A percentile compares a stretch with the other conserved stretches of the same genome.
phyloP scores from a whole-genome alignment of 352 stramenopile species.

The Phytophthora litchii region DNA sequence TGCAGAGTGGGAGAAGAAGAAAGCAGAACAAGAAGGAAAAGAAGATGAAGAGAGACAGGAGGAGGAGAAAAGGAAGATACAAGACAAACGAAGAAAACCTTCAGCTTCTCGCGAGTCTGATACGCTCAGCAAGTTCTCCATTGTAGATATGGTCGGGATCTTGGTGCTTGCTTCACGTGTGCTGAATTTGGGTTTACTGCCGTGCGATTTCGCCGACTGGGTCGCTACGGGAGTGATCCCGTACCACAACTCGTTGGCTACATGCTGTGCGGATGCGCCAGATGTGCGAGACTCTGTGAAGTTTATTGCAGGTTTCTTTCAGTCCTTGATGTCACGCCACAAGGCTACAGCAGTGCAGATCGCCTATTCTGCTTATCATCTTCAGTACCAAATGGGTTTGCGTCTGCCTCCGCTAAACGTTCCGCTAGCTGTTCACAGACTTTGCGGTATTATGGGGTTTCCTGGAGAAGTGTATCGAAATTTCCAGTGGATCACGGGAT shows the following conservation, averaged over 20 bases:
- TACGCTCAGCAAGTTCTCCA: conserved; percentile 45
- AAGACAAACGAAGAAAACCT: conserved; percentile 1
- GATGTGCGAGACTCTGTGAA: conserved; percentile 56
- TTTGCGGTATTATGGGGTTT: conserved; percentile 64
- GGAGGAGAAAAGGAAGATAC: conserved; percentile 1
- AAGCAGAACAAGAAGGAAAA: conserved; percentile 15
- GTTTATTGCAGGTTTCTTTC: conserved; percentile 65
- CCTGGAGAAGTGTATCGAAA: conserved; percentile 65
- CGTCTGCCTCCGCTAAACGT: conserved; percentile 74
- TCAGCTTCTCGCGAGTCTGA: conserved; percentile 26
- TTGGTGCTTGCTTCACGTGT: conserved; percentile 66
- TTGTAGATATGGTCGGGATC: conserved; percentile 65
- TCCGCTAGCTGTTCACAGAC: conserved; percentile 53
- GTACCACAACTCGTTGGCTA: conserved; percentile 65
- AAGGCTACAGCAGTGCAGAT: conserved; percentile 45
- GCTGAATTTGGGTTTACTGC: conserved; percentile 66
- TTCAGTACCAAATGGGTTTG: conserved; percentile 79
- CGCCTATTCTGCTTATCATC: conserved; percentile 55
- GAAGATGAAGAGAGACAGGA: not conserved
- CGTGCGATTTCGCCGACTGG: conserved; percentile 70
- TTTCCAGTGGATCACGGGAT: conserved; percentile 68
- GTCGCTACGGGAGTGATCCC: conserved; percentile 63
- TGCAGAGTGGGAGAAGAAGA: conserved; percentile 42
- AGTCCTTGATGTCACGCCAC: conserved; percentile 47
- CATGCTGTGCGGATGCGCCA: conserved; percentile 41